phyloP scores from a whole-genome alignment of 208 protist genomes.

The Wallacemonas sp. region DNA sequence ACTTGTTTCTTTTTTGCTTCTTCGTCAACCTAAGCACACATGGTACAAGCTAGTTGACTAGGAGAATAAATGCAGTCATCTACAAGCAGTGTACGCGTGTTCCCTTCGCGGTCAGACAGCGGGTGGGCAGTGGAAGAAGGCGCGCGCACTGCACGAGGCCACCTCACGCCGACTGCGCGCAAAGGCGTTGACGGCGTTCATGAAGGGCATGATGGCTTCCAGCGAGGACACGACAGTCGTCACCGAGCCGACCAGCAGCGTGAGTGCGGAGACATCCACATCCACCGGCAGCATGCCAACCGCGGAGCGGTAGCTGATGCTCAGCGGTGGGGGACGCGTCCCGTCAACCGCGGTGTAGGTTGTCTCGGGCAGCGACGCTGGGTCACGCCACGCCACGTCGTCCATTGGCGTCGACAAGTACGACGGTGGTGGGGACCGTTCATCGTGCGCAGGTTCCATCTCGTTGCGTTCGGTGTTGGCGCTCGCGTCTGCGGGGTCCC shows the following conservation, averaged over 20 bases:
- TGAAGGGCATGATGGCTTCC: slow-evolving; percentile 31
- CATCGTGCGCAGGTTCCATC: too few species aligned
- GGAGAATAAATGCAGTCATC: too few species aligned
- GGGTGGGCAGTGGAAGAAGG: slow-evolving; percentile 5
- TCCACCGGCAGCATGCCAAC: slow-evolving; percentile 31
- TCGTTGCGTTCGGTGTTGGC: too few species aligned
- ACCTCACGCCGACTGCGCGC: slow-evolving; percentile 17
- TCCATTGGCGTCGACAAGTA: background rate
- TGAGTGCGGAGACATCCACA: slow-evolving; percentile 38
- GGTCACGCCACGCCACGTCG: background rate
- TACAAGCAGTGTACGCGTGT: too few species aligned
- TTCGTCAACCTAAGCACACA: too few species aligned
- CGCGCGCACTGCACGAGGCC: background rate
- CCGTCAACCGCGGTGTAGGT: slow-evolving; percentile 13
- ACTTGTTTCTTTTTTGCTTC: too few species aligned
- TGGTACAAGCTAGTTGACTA: too few species aligned
- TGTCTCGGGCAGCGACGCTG: background rate
- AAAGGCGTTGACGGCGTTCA: slow-evolving; percentile 29
- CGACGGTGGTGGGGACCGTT: background rate
- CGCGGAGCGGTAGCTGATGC: slow-evolving; percentile 38
- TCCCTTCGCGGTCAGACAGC: too few species aligned
- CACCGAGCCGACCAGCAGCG: slow-evolving; percentile 23
- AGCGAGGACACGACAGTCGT: slow-evolving; percentile 28
- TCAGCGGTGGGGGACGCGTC: slow-evolving; percentile 15
- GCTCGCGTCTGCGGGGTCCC: too few species aligned